Conservation (phyloP, 345 rosid species). For the Camelina sativa region DNA sequence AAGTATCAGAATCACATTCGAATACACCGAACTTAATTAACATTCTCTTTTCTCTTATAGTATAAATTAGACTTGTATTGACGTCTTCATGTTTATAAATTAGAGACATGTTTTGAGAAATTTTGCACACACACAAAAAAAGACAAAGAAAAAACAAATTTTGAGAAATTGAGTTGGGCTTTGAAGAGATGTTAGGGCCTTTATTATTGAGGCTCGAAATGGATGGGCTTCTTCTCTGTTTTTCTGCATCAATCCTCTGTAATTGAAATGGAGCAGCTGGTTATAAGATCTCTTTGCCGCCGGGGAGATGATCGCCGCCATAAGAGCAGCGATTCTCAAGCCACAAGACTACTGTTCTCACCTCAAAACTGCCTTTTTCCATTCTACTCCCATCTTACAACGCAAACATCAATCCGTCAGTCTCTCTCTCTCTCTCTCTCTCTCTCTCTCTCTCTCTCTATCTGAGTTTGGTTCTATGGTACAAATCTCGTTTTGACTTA, state of each 20-base stretch:
- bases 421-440: conserved; percentile 19
- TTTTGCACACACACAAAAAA: not conserved
- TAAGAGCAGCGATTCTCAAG: conserved; percentile 50
- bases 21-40: too few species aligned
- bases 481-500: not conserved
- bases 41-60: too few species aligned
- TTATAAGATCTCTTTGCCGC: not conserved
- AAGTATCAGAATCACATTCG: too few species aligned
- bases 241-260: too few species aligned
- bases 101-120: not conserved
- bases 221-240: not conserved
- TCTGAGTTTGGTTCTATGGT: not conserved
- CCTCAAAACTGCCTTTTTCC: conserved; percentile 50
- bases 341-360: conserved; percentile 37
- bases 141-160: not conserved
- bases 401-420: conserved; percentile 58
- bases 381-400: conserved; percentile 63
- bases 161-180: not conserved
- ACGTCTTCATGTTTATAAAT: not conserved
- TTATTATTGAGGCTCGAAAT: not conserved
- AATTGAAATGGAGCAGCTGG: not conserved
- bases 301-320: conserved; percentile 49
- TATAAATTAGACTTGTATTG: too few species aligned
- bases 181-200: not conserved
- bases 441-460: not conserved